A percentile compares a stretch with the other conserved stretches of the same genome.
phyloP scores from a whole-genome alignment of 805 yeast species.

The Teunomyces tritomae region DNA sequence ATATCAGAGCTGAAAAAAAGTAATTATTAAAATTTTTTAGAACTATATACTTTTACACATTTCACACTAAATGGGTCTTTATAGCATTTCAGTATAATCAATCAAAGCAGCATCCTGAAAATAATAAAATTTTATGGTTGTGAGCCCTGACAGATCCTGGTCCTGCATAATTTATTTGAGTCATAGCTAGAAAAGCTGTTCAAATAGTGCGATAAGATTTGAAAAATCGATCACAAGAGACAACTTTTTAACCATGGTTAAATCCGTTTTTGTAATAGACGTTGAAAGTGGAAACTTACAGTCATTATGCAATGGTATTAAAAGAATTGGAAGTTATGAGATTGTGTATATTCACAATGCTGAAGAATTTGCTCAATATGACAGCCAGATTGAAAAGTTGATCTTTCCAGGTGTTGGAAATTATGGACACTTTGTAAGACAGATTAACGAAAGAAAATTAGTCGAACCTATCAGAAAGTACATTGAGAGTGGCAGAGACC shows the following conservation, averaged over 20 bases:
- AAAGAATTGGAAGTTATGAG: constrained; percentile 63
- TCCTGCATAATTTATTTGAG: constrained; percentile 1
- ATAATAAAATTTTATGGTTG: too few relatives aligned
- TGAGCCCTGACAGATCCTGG: not conserved
- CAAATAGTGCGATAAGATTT: not conserved
- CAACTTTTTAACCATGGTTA: constrained; percentile 13
- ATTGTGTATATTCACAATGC: constrained; percentile 60
- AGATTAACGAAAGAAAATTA: constrained; percentile 59
- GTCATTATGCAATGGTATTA: constrained; percentile 84
- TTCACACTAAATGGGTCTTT: not conserved
- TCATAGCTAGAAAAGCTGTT: constrained; percentile 1
- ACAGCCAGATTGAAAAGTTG: constrained; percentile 50
- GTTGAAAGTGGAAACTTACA: constrained; percentile 93
- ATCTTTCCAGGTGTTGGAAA: constrained; percentile 97
- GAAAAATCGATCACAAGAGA: not conserved
- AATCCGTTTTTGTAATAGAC: constrained; percentile 70
- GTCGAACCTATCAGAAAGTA: constrained; percentile 64
- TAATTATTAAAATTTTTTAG: not conserved
- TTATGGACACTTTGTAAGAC: constrained; percentile 87
- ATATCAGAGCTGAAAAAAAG: constrained; percentile 18
- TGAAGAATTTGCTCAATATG: constrained; percentile 45
- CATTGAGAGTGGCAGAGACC: constrained; percentile 72
- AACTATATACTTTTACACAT: not conserved
- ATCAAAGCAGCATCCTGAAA: too few relatives aligned
- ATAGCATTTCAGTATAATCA: too few relatives aligned